Percentiles rank a stretch among this genome's conserved stretches.
These are phyloP conservation scores for Tanozyma kutaoensis DNA, from an alignment of 805 yeast species.

Conservation along the genomic window DNA sequence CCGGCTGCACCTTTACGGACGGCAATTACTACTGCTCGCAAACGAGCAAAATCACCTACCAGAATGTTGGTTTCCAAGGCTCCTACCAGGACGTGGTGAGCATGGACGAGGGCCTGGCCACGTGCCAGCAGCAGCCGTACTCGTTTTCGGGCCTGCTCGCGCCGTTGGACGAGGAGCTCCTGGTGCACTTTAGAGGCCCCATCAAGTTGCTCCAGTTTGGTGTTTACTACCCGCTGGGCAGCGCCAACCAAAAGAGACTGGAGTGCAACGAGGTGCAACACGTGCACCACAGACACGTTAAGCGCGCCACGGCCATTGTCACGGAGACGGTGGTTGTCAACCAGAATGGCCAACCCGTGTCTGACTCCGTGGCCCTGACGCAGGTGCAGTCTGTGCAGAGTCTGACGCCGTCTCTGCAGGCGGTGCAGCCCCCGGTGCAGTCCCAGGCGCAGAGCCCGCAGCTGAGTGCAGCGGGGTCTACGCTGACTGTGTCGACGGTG, in stretches of 20 bases:
- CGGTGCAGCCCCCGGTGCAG: conserved; percentile 2
- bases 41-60: conserved; percentile 53
- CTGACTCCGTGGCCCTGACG: conserved; percentile 2
- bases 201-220: conserved; percentile 71
- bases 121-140: conserved; percentile 45
- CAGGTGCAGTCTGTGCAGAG: too few species aligned
- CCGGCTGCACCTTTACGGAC: too few species aligned
- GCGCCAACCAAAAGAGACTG: conserved; percentile 29
- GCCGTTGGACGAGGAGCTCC: conserved; percentile 77
- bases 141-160: conserved; percentile 61
- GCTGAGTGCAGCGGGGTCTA: too few species aligned
- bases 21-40: conserved; percentile 81
- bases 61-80: conserved; percentile 76
- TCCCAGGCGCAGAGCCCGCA: too few species aligned
- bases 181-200: conserved; percentile 89
- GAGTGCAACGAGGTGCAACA: conserved; percentile 33
- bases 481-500: too few species aligned
- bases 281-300: conserved; percentile 33
- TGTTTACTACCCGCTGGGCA: conserved; percentile 60
- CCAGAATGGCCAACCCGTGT: conserved; percentile 32
- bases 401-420: too few species aligned
- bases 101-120: conserved; percentile 63
- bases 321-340: conserved; percentile 71
- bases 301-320: conserved; percentile 56
- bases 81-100: conserved; percentile 65